A percentile compares a stretch with the other conserved stretches of the same genome.
Conservation (phyloP, 1,284 basidiomycete genomes). For the Boletellus deceptivus region DNA sequence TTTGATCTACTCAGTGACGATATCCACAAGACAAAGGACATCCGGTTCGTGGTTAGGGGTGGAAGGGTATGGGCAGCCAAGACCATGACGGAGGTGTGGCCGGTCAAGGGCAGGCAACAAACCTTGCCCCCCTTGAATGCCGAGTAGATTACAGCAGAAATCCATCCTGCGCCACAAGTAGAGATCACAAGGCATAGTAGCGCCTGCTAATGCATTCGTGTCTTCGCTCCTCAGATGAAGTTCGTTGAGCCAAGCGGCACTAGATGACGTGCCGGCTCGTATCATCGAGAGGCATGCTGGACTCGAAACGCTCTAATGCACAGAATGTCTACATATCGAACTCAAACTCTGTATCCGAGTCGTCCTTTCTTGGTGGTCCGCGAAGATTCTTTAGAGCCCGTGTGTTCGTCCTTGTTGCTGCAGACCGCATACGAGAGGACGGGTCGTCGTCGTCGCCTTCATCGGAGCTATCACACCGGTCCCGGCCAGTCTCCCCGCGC, state of each 20-base stretch:
- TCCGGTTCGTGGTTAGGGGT: slow-evolving; percentile 56
- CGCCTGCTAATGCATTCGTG: too few species aligned
- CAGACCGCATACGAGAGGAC: slow-evolving; percentile 52
- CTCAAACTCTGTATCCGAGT: slow-evolving; percentile 57
- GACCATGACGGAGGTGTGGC: slow-evolving; percentile 69
- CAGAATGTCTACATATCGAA: slow-evolving; percentile 24
- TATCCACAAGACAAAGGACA: slow-evolving; percentile 47
- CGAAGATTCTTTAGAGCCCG: slow-evolving; percentile 57
- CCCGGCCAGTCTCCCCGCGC: slow-evolving; percentile 23
- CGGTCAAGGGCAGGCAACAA: slow-evolving; percentile 54
- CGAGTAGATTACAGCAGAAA: slow-evolving; percentile 37
- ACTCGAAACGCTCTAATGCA: too few species aligned
- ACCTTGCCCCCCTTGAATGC: slow-evolving; percentile 57
- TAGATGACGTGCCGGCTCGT: too few species aligned
- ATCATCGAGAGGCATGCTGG: too few species aligned
- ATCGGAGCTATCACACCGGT: slow-evolving; percentile 34
- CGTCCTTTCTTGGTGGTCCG: slow-evolving; percentile 45
- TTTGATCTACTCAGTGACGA: slow-evolving; percentile 55
- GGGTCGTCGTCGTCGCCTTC: slow-evolving; percentile 47
- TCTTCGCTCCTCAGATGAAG: too few species aligned
- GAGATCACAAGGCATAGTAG: background rate
- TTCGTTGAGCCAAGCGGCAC: too few species aligned
- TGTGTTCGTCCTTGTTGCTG: slow-evolving; percentile 55
- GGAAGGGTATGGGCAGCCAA: slow-evolving; percentile 66
- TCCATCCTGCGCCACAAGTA: background rate